A percentile compares a stretch with the other conserved stretches of the same genome.
Evolutionary conservation across 306 rosid genomes (phyloP).

Genomic region (Potentilla sterilis): DNA sequence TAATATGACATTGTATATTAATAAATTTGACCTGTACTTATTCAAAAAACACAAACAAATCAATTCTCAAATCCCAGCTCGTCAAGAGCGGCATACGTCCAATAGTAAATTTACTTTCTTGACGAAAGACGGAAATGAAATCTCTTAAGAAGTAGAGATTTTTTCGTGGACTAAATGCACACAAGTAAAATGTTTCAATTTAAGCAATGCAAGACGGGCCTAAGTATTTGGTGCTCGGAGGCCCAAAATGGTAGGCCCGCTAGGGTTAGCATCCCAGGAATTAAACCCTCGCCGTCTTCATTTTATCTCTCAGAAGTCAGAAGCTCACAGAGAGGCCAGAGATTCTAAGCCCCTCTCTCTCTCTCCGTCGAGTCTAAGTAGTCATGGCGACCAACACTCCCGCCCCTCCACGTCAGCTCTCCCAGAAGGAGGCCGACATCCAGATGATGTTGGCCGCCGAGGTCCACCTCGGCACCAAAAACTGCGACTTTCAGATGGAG

Average conservation of each 20-base stretch:
- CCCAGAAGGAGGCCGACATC: constrained; percentile 79
- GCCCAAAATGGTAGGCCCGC: background rate
- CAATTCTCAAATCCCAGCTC: no score
- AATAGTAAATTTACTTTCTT: no score
- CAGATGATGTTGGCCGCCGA: constrained; percentile 88
- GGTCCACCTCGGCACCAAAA: constrained; percentile 85
- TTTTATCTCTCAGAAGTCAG: background rate
- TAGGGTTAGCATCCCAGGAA: background rate
- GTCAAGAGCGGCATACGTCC: no score
- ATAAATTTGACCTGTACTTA: no score
- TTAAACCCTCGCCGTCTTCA: background rate
- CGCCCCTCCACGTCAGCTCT: constrained; percentile 56
- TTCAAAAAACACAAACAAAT: no score
- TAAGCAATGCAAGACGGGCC: no score
- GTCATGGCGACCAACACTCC: constrained; percentile 51
- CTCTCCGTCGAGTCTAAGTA: background rate
- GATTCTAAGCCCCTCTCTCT: background rate
- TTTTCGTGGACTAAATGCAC: no score
- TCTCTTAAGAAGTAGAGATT: no score
- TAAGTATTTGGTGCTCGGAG: background rate
- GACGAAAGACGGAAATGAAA: no score
- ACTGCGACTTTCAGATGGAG: constrained; percentile 87
- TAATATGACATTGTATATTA: no score
- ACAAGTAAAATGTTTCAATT: no score
- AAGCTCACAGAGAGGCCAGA: background rate